A percentile compares a stretch with the other conserved stretches of the same genome.
Evolutionary conservation across 306 rosid species (phyloP).

Genomic region (Astragalus glycyphyllos): DNA sequence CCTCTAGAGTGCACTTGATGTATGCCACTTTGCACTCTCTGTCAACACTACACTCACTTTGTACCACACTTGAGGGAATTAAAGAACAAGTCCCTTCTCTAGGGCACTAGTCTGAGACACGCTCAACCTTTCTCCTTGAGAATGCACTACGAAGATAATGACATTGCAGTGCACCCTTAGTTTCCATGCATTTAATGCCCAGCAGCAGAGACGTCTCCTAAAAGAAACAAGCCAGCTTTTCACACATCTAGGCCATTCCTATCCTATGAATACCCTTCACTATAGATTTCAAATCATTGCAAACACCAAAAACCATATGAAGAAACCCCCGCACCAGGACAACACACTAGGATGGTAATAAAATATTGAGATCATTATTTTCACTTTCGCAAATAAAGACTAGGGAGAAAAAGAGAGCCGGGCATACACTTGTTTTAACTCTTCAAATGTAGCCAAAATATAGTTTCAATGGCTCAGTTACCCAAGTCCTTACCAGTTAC

Average conservation of each 20-base stretch:
- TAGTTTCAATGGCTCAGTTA: constrained; percentile 13
- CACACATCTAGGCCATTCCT: constrained; percentile 4
- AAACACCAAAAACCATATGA: background rate
- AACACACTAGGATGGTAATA: constrained; percentile 1
- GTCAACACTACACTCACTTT: background rate
- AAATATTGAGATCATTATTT: constrained; percentile 19
- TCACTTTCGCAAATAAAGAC: background rate
- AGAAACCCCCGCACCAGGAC: constrained; percentile 9
- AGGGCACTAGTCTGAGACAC: background rate
- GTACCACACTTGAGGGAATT: background rate
- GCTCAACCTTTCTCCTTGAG: constrained; percentile 16
- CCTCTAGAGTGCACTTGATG: background rate
- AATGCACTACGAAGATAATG: background rate
- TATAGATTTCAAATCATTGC: background rate
- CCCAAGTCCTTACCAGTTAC: background rate
- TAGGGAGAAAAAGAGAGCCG: constrained; percentile 21
- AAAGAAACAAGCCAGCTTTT: constrained; percentile 1
- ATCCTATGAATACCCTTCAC: background rate
- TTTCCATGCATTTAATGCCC: constrained; percentile 8
- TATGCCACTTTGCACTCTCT: background rate
- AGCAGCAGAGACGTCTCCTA: background rate
- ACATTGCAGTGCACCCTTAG: background rate
- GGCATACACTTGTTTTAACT: constrained; percentile 12
- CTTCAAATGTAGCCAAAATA: constrained; percentile 31
- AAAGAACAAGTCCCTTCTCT: background rate